These are phyloP conservation scores for Dalbergia cultrata DNA, from an alignment of 306 rosid species.

Conservation along the genomic window DNA sequence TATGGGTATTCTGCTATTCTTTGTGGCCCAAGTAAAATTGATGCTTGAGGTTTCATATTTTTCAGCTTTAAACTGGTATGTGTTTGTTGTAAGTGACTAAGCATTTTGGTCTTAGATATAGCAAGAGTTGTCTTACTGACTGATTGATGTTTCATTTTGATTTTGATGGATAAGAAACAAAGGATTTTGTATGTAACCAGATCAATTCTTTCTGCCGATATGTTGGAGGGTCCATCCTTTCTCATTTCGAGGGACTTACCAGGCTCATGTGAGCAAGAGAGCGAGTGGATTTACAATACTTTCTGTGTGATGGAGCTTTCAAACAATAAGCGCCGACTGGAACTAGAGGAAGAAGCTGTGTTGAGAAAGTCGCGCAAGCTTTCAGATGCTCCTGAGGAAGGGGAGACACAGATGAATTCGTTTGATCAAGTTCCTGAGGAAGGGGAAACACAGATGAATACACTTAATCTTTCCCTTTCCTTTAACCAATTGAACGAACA, in stretches of 20 bases:
- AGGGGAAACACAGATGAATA: slow-evolving; percentile 34
- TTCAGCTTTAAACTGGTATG: slow-evolving; percentile 28
- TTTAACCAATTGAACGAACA: slow-evolving; percentile 45
- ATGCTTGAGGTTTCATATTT: slow-evolving; percentile 35
- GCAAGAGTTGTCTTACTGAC: slow-evolving; percentile 3
- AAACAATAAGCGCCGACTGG: slow-evolving; percentile 53
- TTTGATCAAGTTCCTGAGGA: slow-evolving; percentile 37
- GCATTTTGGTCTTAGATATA: slow-evolving; percentile 29
- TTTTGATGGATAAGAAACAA: slow-evolving; percentile 40
- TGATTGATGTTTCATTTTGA: slow-evolving; percentile 43
- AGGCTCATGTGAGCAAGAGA: slow-evolving; percentile 73
- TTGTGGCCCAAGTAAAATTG: slow-evolving; percentile 3
- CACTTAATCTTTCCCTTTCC: slow-evolving; percentile 45
- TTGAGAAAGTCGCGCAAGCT: slow-evolving; percentile 60
- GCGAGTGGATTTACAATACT: slow-evolving; percentile 66
- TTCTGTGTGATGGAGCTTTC: slow-evolving; percentile 56
- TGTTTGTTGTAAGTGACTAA: neutral
- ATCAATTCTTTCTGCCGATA: slow-evolving; percentile 47
- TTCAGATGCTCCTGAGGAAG: slow-evolving; percentile 46
- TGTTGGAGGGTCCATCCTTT: slow-evolving; percentile 83
- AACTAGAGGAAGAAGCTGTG: slow-evolving; percentile 48
- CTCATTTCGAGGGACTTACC: slow-evolving; percentile 71
- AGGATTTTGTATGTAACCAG: slow-evolving; percentile 32
- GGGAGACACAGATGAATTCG: slow-evolving; percentile 23
- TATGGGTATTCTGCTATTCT: slow-evolving; percentile 20